phyloP scores from a whole-genome alignment of 495 filamentous ascomycete species.

The Geoglossum glabrum region DNA sequence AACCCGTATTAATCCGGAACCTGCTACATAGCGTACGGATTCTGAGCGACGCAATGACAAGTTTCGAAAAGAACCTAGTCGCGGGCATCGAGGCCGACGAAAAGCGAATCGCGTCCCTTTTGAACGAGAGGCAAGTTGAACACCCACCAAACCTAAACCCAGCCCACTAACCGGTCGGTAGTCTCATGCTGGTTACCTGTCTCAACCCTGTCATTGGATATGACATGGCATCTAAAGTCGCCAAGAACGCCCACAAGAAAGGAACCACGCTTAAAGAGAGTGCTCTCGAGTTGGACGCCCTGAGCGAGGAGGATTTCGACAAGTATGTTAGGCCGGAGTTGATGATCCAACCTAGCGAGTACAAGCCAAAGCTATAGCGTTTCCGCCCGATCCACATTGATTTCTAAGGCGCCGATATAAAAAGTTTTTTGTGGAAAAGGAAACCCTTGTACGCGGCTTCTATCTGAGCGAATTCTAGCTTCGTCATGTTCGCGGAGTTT shows the following conservation, averaged over 20 bases:
- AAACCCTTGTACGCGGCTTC: too few species aligned
- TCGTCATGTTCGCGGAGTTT: too few species aligned
- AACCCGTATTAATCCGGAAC: slow-evolving; percentile 89
- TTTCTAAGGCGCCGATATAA: too few species aligned
- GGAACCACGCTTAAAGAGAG: slow-evolving; percentile 79
- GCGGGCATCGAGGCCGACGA: slow-evolving; percentile 82
- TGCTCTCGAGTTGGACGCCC: slow-evolving; percentile 79
- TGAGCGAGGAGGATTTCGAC: slow-evolving; percentile 85
- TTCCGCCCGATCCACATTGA: too few species aligned
- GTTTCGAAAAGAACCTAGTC: slow-evolving; percentile 85
- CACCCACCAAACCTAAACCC: background rate
- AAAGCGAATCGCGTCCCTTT: slow-evolving; percentile 62
- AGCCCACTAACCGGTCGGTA: slow-evolving; percentile 15
- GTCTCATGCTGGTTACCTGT: slow-evolving; percentile 96
- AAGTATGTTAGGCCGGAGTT: slow-evolving; percentile 81
- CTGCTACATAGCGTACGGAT: slow-evolving; percentile 77
- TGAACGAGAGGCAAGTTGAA: slow-evolving; percentile 56
- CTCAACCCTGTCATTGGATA: slow-evolving; percentile 97
- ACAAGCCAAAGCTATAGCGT: background rate
- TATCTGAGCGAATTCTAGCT: too few species aligned
- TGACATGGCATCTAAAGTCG: slow-evolving; percentile 93
- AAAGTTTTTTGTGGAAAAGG: too few species aligned
- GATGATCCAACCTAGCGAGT: slow-evolving; percentile 70
- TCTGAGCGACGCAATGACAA: slow-evolving; percentile 77
- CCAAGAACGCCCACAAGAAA: slow-evolving; percentile 99